Percentiles rank a stretch among this genome's conserved stretches.
phyloP scores from a whole-genome alignment of 23 red algal genomes.

The Pyropia yezoensis region DNA sequence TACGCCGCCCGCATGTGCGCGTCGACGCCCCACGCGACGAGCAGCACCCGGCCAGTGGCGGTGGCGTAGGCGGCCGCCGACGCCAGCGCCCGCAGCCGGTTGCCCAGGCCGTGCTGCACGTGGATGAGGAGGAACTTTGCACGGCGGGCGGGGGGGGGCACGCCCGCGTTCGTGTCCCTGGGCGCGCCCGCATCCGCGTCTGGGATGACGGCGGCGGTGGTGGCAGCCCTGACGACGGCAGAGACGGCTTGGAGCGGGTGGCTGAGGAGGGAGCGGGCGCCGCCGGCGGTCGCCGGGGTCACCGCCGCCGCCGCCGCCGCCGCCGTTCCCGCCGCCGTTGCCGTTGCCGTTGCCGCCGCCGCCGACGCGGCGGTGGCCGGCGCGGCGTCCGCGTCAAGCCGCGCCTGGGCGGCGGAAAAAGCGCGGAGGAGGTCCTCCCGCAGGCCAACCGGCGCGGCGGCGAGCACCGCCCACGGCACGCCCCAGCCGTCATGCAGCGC shows the following conservation, averaged over 20 bases:
- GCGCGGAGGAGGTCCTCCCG: conserved; percentile 2
- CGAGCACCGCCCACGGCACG: conserved; percentile 22
- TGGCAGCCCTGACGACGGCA: no score
- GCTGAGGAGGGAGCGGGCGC: no score
- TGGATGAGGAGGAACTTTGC: conserved; percentile 28
- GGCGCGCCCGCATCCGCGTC: no score
- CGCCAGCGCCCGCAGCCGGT: conserved; percentile 26
- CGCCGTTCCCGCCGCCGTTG: not conserved
- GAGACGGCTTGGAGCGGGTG: no score
- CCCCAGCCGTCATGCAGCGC: conserved; percentile 25
- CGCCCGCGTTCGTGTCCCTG: no score
- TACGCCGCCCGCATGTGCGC: conserved; percentile 35
- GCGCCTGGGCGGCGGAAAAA: not conserved
- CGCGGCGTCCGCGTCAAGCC: not conserved
- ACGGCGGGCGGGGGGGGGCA: not conserved
- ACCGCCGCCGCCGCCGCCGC: no score
- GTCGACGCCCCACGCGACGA: conserved; percentile 49
- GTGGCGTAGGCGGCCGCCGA: conserved; percentile 21
- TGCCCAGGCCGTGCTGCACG: conserved; percentile 53
- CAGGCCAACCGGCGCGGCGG: not conserved
- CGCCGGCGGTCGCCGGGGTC: no score
- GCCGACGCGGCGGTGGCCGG: not conserved
- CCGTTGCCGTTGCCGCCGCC: not conserved
- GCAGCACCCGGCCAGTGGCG: conserved; percentile 10
- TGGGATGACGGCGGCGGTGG: no score